Conservation (phyloP, 2,329 filamentous ascomycete genomes). For the Venturia nashicola region DNA sequence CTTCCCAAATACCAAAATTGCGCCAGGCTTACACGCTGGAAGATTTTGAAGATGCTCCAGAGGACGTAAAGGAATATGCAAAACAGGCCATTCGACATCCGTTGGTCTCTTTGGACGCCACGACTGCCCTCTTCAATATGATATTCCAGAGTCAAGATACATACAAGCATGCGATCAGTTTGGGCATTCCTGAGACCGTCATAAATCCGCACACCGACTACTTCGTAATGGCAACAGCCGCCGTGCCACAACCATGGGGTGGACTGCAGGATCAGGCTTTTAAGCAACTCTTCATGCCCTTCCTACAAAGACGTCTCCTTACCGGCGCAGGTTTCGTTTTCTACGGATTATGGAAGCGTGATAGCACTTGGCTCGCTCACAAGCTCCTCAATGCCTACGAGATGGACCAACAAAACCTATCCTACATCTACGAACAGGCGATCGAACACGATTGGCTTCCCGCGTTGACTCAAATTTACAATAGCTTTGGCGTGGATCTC, state of each 20-base stretch:
- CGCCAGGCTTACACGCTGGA: slow-evolving; percentile 61
- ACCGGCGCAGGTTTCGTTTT: slow-evolving; percentile 78
- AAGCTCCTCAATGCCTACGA: slow-evolving; percentile 69
- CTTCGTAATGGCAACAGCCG: slow-evolving; percentile 66
- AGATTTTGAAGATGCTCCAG: slow-evolving; percentile 49
- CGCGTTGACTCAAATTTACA: slow-evolving; percentile 63
- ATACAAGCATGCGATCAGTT: slow-evolving; percentile 42
- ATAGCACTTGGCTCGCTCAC: slow-evolving; percentile 73
- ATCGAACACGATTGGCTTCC: slow-evolving; percentile 75
- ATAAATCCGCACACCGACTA: slow-evolving; percentile 64
- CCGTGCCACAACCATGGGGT: slow-evolving; percentile 67
- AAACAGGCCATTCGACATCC: slow-evolving; percentile 68
- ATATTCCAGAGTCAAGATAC: slow-evolving; percentile 46
- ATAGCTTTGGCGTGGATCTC: slow-evolving; percentile 77
- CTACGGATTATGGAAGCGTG: slow-evolving; percentile 82
- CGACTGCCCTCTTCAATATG: slow-evolving; percentile 54
- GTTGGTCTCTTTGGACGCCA: slow-evolving; percentile 75
- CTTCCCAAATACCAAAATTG: slow-evolving; percentile 71
- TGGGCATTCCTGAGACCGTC: slow-evolving; percentile 46
- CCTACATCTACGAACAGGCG: slow-evolving; percentile 66
- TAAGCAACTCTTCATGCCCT: slow-evolving; percentile 68
- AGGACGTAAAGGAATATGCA: slow-evolving; percentile 47
- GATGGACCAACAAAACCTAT: slow-evolving; percentile 53
- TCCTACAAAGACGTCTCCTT: slow-evolving; percentile 60
- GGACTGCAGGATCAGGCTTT: slow-evolving; percentile 62